Base-by-base conservation (phyloP, 768 basidiomycete genomes). In the Podaxis sp. region DNA sequence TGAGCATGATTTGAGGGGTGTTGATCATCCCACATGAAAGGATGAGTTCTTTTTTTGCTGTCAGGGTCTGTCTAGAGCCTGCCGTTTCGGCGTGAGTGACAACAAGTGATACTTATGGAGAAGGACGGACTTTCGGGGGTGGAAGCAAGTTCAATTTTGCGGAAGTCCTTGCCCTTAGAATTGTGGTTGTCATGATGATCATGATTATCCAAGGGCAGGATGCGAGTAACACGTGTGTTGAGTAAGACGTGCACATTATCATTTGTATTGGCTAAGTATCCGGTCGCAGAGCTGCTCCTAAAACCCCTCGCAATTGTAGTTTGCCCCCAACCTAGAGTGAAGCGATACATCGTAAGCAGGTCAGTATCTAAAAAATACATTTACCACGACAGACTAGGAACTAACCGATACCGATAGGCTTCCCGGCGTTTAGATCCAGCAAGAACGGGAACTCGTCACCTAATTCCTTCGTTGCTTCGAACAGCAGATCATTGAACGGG, bases 351-450 rank as follows among this genome's bases (percentile, higher is more conserved):
- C 10, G 3, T 2, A 33, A 7, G 8, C 30, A 33, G 30, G 30
- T 33, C 22, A 41, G 22, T 4, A 24, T 20, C n/a, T 0, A 10
- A 3, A 2, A 4, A 22, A 22, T 28, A 6, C 26, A 13, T 22
- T 15, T 22, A 58, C 60, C 44, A 22, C 7, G n/a, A 33, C 33
- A 33, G 33, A 8, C 33, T 20, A 20, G 20, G 8, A 20, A 20
- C 74, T 58, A 37, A 80, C 81, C 75, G 30, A 80, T 53, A 2
- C 82, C 82, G 3, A 80, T 57, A 0, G 75, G 74, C 11, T 66
- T 69, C 11, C 82, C 82, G 33, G 73, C 72, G 63, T 82, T 81
- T 57, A 72, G 70, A 65, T 83, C 82, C 17, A 69, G 33, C 62
- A 78, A 77, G 63, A 69, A 81, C 0, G 75, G 71, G 60, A 77